Conservation (phyloP, 306 rosid species). For the Luffa acutangula region DNA sequence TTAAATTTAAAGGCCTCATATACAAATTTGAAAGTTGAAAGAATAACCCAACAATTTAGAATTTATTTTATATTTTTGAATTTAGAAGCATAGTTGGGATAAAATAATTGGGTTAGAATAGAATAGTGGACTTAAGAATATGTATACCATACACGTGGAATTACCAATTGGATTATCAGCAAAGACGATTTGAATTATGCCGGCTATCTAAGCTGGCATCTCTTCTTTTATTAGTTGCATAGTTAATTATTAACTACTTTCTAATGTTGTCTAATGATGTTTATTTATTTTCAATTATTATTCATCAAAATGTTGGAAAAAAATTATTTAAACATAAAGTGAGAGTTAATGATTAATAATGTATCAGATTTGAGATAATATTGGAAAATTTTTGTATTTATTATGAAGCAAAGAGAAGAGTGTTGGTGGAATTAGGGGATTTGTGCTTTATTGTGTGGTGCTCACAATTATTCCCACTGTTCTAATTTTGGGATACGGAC, state of each 20-base stretch:
- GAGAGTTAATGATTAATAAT: too few relatives aligned
- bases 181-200: not conserved
- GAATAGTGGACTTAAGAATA: too few relatives aligned
- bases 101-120: too few relatives aligned
- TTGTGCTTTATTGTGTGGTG: not conserved
- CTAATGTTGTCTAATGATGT: not conserved
- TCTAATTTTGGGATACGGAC: not conserved
- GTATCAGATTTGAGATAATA: too few relatives aligned
- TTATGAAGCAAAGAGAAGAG: not conserved
- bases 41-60: too few relatives aligned
- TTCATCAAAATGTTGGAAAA: too few relatives aligned
- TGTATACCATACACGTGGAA: not conserved
- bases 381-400: not conserved
- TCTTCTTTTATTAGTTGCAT: not conserved
- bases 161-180: not conserved
- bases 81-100: not conserved
- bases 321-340: too few relatives aligned
- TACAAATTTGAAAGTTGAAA: too few relatives aligned
- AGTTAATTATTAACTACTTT: not conserved
- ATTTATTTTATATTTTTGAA: not conserved
- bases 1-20: too few relatives aligned
- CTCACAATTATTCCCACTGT: not conserved
- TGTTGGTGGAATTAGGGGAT: not conserved
- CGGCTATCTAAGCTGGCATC: not conserved
- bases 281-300: not conserved